These are phyloP conservation scores for Amyloporia xantha DNA, from an alignment of 768 basidiomycete species.

Conservation along the genomic window DNA sequence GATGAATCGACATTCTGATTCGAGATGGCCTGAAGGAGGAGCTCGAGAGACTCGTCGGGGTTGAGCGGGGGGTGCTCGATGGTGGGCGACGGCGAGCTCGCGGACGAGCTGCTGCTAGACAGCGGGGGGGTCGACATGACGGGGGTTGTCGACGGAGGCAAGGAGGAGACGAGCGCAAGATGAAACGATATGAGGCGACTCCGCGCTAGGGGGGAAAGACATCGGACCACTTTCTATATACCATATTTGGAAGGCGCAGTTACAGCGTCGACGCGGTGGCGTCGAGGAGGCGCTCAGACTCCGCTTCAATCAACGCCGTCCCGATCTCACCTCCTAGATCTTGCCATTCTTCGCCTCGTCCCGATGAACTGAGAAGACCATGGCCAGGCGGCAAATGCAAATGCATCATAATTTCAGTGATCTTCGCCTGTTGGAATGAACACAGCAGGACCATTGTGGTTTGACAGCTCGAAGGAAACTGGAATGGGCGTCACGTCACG, in stretches of 20 bases:
- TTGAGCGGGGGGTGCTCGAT: constrained; percentile 14
- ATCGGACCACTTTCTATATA: constrained; percentile 4
- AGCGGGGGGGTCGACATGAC: constrained; percentile 10
- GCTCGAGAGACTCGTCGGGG: constrained; percentile 21
- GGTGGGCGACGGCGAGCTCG: constrained; percentile 21
- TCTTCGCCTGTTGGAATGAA: too few relatives aligned
- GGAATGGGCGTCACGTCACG: too few relatives aligned
- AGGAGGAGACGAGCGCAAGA: background rate
- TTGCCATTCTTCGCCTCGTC: too few relatives aligned
- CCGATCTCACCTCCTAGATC: too few relatives aligned
- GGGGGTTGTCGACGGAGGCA: background rate
- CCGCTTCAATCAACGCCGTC: background rate
- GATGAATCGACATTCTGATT: constrained; percentile 11
- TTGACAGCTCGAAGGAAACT: too few relatives aligned
- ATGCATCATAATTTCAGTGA: too few relatives aligned
- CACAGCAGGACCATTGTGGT: too few relatives aligned
- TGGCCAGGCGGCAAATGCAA: too few relatives aligned
- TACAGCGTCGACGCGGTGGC: background rate
- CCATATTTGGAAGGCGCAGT: background rate
- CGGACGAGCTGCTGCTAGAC: constrained; percentile 21
- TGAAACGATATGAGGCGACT: background rate
- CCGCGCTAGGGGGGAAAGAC: background rate
- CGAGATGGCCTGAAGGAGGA: constrained; percentile 24
- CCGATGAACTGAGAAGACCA: too few relatives aligned
- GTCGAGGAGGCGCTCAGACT: background rate